Evolutionary conservation across 1,284 basidiomycete genomes (phyloP), one percentile per base, ranked within the genome.

Genomic region (Cryptococcus amylolentus): DNA sequence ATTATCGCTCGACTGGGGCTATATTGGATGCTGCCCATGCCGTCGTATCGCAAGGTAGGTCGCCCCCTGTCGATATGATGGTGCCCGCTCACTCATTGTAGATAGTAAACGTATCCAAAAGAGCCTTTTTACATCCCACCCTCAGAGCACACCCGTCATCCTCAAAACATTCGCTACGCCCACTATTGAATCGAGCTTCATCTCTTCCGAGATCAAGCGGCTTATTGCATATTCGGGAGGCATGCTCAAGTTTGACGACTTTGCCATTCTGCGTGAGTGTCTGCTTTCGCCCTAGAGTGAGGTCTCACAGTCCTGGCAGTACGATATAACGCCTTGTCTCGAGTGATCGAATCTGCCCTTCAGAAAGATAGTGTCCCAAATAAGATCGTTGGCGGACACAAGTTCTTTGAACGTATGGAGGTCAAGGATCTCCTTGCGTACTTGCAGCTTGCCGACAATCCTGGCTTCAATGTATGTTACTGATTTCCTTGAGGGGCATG

Each of bases 351-450:
- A 76, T 83, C 82, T 14, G 86, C 87, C 1, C 75, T 96, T 20
- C 88, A 91, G 70, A 85, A 84, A 58, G 84, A 86, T 61, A 83
- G 85, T 31, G 88, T 96, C 46, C 90, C 91, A 0, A 86, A 83
- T 66, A 79, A 85, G 47, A 83, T 95, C 51, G 81, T 95, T 9
- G 87, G 86, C 14, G 90, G 90, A 0, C 85, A 88, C 72, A 89
- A 87, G 72, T 93, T 93, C 82, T 94, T 93, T 68, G 89, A 93
- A 61, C 85, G 91, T 8, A 74, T 84, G 63, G 89, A 90, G 80
- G 83, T 96, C 70, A 93, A 92, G 78, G 90, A 93, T 71, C 65
- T 94, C 23, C 78, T 95, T n/a, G 87, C 88, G 1, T 95, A 95
- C 74, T 78, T 93, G 1, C 90, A 91, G 69, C 80, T 95, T 2